Evolutionary conservation across 2,329 filamentous ascomycete species (phyloP).

Genomic region (Xylariaceae sp.): DNA sequence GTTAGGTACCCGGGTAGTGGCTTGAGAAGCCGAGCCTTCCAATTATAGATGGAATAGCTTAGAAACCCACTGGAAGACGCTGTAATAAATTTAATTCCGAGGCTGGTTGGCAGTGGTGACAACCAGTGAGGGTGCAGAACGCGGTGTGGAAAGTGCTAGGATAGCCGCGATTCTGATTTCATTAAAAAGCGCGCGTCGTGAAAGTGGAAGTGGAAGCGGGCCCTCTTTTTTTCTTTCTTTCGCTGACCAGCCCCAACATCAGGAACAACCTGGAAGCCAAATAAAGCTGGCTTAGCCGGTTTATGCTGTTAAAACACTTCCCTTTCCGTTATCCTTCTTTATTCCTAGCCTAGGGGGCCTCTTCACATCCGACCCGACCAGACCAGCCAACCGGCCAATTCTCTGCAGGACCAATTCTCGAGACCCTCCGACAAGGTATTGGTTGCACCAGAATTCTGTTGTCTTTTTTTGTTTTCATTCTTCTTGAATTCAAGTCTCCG

Average conservation of each 20-base stretch:
- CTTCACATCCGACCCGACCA: constrained; percentile 16
- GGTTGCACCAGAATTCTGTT: not conserved
- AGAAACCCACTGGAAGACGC: constrained; percentile 18
- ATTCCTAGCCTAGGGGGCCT: no score
- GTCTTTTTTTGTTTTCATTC: not conserved
- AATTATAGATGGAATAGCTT: not conserved
- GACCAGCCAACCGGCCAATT: constrained; percentile 12
- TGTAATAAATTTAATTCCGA: not conserved
- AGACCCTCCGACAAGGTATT: constrained; percentile 11
- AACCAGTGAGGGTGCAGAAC: constrained; percentile 32
- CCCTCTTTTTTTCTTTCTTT: constrained; percentile 7
- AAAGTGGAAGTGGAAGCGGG: constrained; percentile 6
- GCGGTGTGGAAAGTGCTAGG: constrained; percentile 28
- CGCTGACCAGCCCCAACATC: constrained; percentile 20
- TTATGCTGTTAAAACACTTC: constrained; percentile 6
- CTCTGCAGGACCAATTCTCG: constrained; percentile 21
- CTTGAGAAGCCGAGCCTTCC: no score
- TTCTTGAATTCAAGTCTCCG: not conserved
- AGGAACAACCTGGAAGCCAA: no score
- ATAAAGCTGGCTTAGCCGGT: no score
- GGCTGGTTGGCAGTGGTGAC: constrained; percentile 1
- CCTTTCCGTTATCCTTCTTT: constrained; percentile 6
- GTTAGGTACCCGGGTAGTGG: not conserved
- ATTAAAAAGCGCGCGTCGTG: constrained; percentile 27
- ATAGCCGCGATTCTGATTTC: constrained; percentile 28